Evolutionary conservation across 441 rosid species (phyloP).

Genomic region (Gossypium laxum): DNA sequence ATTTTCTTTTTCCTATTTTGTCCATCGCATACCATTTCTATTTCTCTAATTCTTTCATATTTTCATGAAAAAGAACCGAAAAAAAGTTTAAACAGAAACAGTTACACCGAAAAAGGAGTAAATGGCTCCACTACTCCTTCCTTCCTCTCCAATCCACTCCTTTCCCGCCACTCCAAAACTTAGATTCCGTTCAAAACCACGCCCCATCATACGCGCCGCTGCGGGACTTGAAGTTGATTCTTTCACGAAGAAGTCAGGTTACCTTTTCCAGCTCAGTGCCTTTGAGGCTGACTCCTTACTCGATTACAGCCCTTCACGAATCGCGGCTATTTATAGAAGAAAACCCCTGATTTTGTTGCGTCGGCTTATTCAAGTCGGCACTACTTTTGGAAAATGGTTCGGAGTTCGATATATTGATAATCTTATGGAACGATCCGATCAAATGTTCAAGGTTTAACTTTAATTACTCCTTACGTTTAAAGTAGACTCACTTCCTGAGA

Average conservation of each 20-base stretch:
- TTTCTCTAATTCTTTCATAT: neutral
- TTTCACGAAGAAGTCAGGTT: conserved; percentile 76
- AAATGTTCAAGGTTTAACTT: conserved; percentile 54
- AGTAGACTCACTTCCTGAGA: neutral
- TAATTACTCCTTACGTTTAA: neutral
- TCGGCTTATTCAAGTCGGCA: conserved; percentile 54
- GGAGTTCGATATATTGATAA: conserved; percentile 53
- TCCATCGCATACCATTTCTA: neutral
- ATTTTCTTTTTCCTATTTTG: neutral
- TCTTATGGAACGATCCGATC: conserved; percentile 49
- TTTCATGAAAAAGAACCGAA: neutral
- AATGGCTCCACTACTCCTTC: conserved; percentile 21
- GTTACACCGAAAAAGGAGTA: neutral
- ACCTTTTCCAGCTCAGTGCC: conserved; percentile 51
- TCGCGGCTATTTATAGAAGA: conserved; percentile 41
- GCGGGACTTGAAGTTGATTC: conserved; percentile 42
- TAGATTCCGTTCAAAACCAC: conserved; percentile 3
- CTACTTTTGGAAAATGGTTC: conserved; percentile 69
- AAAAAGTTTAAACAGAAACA: neutral
- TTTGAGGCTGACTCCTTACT: conserved; percentile 50
- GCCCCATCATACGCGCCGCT: conserved; percentile 18
- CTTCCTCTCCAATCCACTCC: conserved; percentile 23
- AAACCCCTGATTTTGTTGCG: conserved; percentile 62
- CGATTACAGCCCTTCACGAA: conserved; percentile 40
- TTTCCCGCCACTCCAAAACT: conserved; percentile 31